Conservation (phyloP, 148 eudicot species). For the Rhododendron vialii region DNA sequence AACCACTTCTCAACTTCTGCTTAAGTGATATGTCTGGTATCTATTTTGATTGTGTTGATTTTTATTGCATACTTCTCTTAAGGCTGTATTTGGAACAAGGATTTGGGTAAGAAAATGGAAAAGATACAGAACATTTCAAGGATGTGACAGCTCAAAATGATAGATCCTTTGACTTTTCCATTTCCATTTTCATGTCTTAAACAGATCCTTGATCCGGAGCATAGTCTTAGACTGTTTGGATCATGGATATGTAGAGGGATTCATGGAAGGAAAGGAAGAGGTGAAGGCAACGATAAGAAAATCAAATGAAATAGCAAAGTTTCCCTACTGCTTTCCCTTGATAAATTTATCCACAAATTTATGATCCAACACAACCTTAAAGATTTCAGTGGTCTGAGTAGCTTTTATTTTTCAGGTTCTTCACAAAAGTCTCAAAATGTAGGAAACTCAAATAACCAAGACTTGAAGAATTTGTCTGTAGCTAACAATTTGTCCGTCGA, state of each 20-base stretch:
- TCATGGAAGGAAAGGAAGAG: neutral
- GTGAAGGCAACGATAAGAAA: neutral
- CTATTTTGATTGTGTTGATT: neutral
- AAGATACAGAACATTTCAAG: neutral
- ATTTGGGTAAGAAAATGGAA: neutral
- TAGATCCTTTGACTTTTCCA: neutral
- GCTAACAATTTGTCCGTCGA: neutral
- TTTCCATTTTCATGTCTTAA: neutral
- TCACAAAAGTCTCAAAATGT: slow-evolving; percentile 18
- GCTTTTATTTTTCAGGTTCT: slow-evolving; percentile 36
- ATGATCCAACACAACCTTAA: neutral
- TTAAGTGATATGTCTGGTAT: slow-evolving; percentile 38
- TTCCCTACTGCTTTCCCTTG: neutral
- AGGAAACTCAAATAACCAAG: slow-evolving; percentile 21
- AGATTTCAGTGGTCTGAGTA: neutral
- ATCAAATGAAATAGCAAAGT: neutral
- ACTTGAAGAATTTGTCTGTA: slow-evolving; percentile 16
- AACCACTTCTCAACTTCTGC: slow-evolving; percentile 40
- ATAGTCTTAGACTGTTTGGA: neutral
- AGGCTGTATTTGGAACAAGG: neutral
- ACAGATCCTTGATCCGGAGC: neutral
- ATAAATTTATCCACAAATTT: neutral
- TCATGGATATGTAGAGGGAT: neutral
- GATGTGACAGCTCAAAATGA: neutral
- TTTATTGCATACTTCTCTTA: neutral